Base-by-base conservation (phyloP, 1,284 basidiomycete genomes). In the Cryptococcus depauperatus region DNA sequence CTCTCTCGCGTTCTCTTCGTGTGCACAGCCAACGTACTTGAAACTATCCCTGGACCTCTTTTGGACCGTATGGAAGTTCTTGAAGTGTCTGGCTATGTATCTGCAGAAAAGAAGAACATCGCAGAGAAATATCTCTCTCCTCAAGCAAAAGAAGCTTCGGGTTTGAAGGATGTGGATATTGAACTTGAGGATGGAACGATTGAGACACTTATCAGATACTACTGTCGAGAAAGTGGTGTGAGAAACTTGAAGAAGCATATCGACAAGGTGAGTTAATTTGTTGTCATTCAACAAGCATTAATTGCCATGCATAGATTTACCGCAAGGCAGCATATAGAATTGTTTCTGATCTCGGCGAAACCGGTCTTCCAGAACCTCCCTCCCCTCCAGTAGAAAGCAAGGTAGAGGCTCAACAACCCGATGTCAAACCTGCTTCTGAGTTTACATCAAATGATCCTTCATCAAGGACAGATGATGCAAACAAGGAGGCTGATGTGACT, bases 61-160 rank as follows among this genome's bases (percentile, higher is more conserved):
- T 79, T 97, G 25, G 95, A 98, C 70, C 83, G 92, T 49, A 91
- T 92, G 88, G 95, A 98, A 68, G 90, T 98, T 1, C 80, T 99
- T 45, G 90, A 97, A 74, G 90, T 98, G 23, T 85, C 82, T 50
- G 90, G 91, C 14, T 99, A 99, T 68, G 93, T 97, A 19, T 85
- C 89, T 0, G 93, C 96, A 61, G 92, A 98, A 74, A 98, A 98
- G 75, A 76, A 83, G 18, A 83, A 84, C 51, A 98, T 98, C 56
- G 95, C 93, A 2, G 80, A 84, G 29, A 79, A 80, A 61, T 99
- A 96, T 69, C 80, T 99, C 3, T 85, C 82, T 3, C 95, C 93
- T 25, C 90, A 96, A 71, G 93, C 92, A 10, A 92, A 85, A 75
- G 89, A 92, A 59, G 81, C 85, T 3, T 83, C 84, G 13, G 93